phyloP scores from a whole-genome alignment of 345 rosid genomes.

The Aquilaria sinensis region DNA sequence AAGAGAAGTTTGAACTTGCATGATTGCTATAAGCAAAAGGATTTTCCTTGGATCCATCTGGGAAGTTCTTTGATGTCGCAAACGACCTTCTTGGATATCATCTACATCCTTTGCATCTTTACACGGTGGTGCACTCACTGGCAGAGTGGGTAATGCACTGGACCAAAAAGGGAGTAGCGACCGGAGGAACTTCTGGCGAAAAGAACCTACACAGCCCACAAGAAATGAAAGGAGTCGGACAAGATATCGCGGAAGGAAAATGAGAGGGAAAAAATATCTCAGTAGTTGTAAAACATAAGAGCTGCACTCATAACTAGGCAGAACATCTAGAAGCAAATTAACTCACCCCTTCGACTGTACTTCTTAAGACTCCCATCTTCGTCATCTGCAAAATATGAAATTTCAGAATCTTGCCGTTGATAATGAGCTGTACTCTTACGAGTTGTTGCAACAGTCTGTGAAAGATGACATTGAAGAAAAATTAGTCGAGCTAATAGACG shows the following conservation, averaged over 20 bases:
- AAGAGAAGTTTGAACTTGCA: constrained; percentile 36
- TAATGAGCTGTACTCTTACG: constrained; percentile 62
- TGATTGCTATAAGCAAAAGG: constrained; percentile 84
- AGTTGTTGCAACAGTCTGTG: constrained; percentile 80
- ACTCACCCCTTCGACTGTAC: constrained; percentile 83
- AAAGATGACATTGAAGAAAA: constrained; percentile 5
- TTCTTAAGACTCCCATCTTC: constrained; percentile 85
- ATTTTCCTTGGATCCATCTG: constrained; percentile 87
- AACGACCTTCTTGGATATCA: constrained; percentile 59
- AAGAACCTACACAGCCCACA: constrained; percentile 49
- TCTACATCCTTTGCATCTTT: constrained; percentile 62
- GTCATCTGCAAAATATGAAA: constrained; percentile 79
- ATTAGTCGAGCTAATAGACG: constrained; percentile 5
- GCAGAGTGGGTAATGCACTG: constrained; percentile 90
- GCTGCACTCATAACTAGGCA: background rate
- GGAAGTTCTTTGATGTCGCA: constrained; percentile 58
- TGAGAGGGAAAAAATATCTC: background rate
- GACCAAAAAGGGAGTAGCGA: constrained; percentile 98
- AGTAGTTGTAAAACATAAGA: background rate
- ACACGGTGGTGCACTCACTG: constrained; percentile 92
- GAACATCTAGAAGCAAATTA: background rate
- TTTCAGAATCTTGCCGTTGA: constrained; percentile 80
- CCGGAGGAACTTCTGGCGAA: constrained; percentile 82
- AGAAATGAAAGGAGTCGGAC: constrained; percentile 6
- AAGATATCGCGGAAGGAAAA: background rate